Evolutionary conservation across 2,329 filamentous ascomycete genomes (phyloP), one percentile per base, ranked within the genome.

Genomic region (Neonectria faginata): DNA sequence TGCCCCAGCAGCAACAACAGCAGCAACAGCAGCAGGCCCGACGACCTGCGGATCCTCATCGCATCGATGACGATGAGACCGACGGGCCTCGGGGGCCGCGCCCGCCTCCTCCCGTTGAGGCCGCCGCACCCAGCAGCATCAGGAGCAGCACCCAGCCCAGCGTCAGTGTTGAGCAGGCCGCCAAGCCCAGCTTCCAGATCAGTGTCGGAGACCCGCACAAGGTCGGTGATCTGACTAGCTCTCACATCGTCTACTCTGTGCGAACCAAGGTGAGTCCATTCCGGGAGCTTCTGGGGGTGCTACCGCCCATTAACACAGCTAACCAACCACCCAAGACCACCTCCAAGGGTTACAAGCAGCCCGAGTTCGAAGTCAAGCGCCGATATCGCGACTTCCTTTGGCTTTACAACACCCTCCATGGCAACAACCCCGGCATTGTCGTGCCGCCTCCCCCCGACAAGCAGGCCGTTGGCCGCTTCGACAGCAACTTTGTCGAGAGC

Each of bases 401-500:
- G 96, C 89, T 99, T 29, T 99, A 99, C 79, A 97, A 91, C 72
- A 93, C 94, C 31, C 85, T 99, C 65, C 96, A 98, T 77, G 91
- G 90, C 66, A 99, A 97, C 78, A 97, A 96, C 74, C 96, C 96
- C 0, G 96, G 96, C 62, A 90, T 97, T 41, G 94, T 99, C 31
- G 93, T 99, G 12, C 96, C 96, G 0, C 95, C 96, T 8, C 96
- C 96, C 0, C 96, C 96, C 1, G 96, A 99, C 82, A 99, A 99
- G 83, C 96, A 99, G 81, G 94, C 95, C 8, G 92, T 99, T 60
- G 95, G 95, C 65, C 90, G 96, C 42, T 99, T 99, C 76, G 95
- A 99, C 79, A 92, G 89, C 70, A 97, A 97, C 78, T 99, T 99
- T 79, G 94, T 99, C 67, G 96, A 99, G 80, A 93, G 92, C 47